Conservation (phyloP, 768 basidiomycete genomes). For the Russula emetica region DNA sequence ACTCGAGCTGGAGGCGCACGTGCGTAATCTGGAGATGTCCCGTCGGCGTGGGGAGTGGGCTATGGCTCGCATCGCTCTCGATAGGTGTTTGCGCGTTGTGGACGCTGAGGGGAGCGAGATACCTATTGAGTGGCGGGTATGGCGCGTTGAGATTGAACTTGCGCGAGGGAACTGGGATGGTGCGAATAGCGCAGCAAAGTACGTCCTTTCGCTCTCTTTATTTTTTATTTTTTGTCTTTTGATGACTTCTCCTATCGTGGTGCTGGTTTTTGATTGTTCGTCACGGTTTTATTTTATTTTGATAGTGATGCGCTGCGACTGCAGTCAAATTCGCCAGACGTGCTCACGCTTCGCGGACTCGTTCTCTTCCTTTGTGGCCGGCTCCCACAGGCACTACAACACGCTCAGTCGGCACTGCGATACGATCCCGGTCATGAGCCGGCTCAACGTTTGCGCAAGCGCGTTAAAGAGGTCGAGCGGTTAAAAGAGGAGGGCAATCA, state of each 20-base stretch:
- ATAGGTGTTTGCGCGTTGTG: slow-evolving; percentile 67
- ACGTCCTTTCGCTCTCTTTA: slow-evolving; percentile 32
- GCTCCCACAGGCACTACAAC: slow-evolving; percentile 66
- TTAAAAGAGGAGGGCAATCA: slow-evolving; percentile 82
- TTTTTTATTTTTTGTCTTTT: background rate
- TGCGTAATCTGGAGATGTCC: slow-evolving; percentile 59
- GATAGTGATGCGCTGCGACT: slow-evolving; percentile 69
- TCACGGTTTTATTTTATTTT: background rate
- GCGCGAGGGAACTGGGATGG: slow-evolving; percentile 66
- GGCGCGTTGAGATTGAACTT: slow-evolving; percentile 75
- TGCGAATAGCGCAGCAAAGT: slow-evolving; percentile 75
- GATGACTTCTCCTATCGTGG: background rate
- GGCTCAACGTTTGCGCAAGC: slow-evolving; percentile 67
- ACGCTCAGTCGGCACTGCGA: slow-evolving; percentile 65
- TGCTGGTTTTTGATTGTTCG: background rate
- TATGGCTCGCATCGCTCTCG: slow-evolving; percentile 72
- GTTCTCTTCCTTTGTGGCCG: slow-evolving; percentile 72
- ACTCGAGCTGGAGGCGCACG: slow-evolving; percentile 56
- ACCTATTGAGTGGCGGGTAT: slow-evolving; percentile 75
- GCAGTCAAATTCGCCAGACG: slow-evolving; percentile 72
- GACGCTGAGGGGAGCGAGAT: slow-evolving; percentile 73
- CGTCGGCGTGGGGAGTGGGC: slow-evolving; percentile 64
- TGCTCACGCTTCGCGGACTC: slow-evolving; percentile 70
- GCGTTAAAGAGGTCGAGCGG: slow-evolving; percentile 77
- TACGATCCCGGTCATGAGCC: slow-evolving; percentile 72